Evolutionary conservation across 2,329 filamentous ascomycete species (phyloP).

Genomic region (Ophiostoma tasmaniense): DNA sequence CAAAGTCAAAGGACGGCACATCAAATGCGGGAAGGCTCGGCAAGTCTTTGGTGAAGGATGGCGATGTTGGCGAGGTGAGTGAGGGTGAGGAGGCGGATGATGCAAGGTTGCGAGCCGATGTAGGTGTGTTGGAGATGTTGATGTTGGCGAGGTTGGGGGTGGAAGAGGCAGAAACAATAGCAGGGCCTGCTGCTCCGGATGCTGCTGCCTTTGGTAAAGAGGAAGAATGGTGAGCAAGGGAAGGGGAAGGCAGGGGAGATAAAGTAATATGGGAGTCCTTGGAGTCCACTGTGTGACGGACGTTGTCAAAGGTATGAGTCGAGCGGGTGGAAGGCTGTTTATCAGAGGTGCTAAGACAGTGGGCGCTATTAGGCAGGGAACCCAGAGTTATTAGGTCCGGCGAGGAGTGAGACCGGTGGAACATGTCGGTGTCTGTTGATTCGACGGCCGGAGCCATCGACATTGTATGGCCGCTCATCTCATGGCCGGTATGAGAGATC

Average conservation of each 20-base stretch:
- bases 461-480: constrained; percentile 36
- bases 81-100: constrained; percentile 3
- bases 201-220: constrained; percentile 17
- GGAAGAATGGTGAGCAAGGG: not conserved
- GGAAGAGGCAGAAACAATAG: constrained; percentile 11
- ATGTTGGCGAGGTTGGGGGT: constrained; percentile 4
- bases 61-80: not conserved
- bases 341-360: not conserved
- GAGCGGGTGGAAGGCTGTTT: constrained; percentile 12
- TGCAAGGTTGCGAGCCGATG: not conserved
- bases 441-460: constrained; percentile 35
- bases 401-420: constrained; percentile 30
- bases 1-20: constrained; percentile 45
- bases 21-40: constrained; percentile 39
- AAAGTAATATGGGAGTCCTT: constrained; percentile 1
- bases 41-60: constrained; percentile 26
- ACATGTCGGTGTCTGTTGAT: constrained; percentile 26
- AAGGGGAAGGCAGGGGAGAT: not conserved
- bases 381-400: constrained; percentile 24
- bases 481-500: constrained; percentile 26
- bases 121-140: constrained; percentile 8
- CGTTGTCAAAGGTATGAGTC: constrained; percentile 10
- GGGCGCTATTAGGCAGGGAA: constrained; percentile 20
- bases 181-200: constrained; percentile 8
- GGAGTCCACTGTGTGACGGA: constrained; percentile 15